Percentiles rank a stretch among this genome's conserved stretches.
These are phyloP conservation scores for Phoma herbarum DNA, from an alignment of 2,329 filamentous ascomycete species.

Conservation along the genomic window DNA sequence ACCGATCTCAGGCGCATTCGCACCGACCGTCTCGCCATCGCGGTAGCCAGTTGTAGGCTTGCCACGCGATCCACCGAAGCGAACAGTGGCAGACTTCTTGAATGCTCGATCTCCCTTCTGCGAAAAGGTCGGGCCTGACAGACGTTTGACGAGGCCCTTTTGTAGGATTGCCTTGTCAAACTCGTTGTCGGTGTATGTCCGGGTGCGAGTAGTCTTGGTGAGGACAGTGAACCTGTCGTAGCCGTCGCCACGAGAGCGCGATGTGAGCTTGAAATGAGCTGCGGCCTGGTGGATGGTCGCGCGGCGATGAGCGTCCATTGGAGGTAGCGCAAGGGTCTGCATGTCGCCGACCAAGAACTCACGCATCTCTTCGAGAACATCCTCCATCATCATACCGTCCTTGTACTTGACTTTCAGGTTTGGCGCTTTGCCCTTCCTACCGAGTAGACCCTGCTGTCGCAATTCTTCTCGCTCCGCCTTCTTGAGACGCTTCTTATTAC, in stretches of 20 bases:
- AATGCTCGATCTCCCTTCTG: conserved; percentile 18
- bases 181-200: conserved; percentile 65
- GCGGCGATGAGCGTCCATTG: conserved; percentile 81
- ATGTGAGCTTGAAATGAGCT: conserved; percentile 77
- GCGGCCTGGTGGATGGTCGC: conserved; percentile 84
- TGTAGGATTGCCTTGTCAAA: conserved; percentile 56
- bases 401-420: conserved; percentile 74
- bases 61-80: conserved; percentile 22
- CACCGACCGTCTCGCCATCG: conserved; percentile 90
- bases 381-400: conserved; percentile 73
- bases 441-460: conserved; percentile 55
- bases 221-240: conserved; percentile 78
- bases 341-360: conserved; percentile 71
- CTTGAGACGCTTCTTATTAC: conserved; percentile 56
- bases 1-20: conserved; percentile 82
- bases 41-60: conserved; percentile 61
- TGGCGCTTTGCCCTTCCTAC: conserved; percentile 54
- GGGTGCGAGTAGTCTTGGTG: conserved; percentile 75
- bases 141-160: conserved; percentile 60
- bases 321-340: conserved; percentile 76
- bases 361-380: conserved; percentile 77
- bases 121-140: conserved; percentile 32
- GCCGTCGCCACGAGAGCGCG: conserved; percentile 81
- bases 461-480: conserved; percentile 59
- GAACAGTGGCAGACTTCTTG: conserved; percentile 26